Conservation (phyloP, 805 yeast genomes). For the Myxozyma nipponensis region DNA sequence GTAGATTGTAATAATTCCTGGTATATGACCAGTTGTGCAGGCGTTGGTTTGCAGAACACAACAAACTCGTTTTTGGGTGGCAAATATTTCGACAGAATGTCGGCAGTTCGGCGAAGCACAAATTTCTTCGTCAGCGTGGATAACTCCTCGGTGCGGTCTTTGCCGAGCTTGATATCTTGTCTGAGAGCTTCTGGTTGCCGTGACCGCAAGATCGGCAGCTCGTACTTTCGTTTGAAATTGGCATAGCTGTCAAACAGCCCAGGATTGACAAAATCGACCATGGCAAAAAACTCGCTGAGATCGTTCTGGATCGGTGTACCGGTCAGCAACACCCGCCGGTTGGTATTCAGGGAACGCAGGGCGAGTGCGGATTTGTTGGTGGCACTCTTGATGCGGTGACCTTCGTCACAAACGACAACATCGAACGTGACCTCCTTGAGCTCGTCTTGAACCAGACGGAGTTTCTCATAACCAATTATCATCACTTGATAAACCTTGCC, state of each 20-base stretch:
- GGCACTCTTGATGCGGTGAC: constrained; percentile 79
- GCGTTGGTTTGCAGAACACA: constrained; percentile 73
- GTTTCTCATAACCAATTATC: constrained; percentile 83
- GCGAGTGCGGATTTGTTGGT: constrained; percentile 68
- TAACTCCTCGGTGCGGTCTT: constrained; percentile 55
- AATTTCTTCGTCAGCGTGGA: constrained; percentile 61
- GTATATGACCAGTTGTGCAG: constrained; percentile 55
- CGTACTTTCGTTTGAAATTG: constrained; percentile 45
- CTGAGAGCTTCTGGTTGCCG: constrained; percentile 60
- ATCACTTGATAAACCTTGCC: constrained; percentile 76
- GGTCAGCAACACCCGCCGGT: constrained; percentile 61
- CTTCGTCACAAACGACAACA: constrained; percentile 87
- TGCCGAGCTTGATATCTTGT: constrained; percentile 53
- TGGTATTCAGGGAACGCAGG: constrained; percentile 52
- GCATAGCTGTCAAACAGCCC: constrained; percentile 66
- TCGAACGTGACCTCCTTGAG: constrained; percentile 46
- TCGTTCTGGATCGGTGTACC: constrained; percentile 97
- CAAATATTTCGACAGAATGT: constrained; percentile 51
- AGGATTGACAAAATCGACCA: constrained; percentile 81
- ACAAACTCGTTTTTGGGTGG: constrained; percentile 73
- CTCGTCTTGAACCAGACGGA: constrained; percentile 49
- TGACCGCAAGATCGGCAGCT: constrained; percentile 67
- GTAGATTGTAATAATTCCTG: constrained; percentile 44
- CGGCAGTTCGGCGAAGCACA: constrained; percentile 67
- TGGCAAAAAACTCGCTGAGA: constrained; percentile 71